Conservation (phyloP, 768 basidiomycete species). For the Gloeostereum incarnatum region DNA sequence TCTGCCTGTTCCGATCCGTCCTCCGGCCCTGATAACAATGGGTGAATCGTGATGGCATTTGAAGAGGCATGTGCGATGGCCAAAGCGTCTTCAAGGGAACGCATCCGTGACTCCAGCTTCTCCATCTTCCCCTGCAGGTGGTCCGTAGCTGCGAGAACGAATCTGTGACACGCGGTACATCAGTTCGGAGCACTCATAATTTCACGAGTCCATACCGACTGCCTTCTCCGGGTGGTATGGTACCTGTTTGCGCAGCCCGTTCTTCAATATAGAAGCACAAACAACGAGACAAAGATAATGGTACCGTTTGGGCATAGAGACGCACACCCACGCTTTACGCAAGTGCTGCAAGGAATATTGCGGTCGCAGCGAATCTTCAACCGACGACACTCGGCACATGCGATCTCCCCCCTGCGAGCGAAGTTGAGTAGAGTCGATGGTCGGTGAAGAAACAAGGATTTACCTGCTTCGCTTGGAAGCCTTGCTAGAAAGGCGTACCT, state of each 20-base stretch:
- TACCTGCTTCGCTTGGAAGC: conserved; percentile 29
- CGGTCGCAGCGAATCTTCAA: conserved; percentile 32
- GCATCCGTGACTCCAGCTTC: conserved; percentile 40
- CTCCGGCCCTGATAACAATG: conserved; percentile 21
- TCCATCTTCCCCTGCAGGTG: conserved; percentile 38
- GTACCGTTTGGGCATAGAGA: conserved; percentile 44
- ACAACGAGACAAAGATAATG: conserved; percentile 5
- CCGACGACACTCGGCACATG: conserved; percentile 33
- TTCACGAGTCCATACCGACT: conserved; percentile 27
- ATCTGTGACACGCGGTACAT: conserved; percentile 19
- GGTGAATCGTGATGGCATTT: conserved; percentile 30
- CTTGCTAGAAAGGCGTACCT: too few relatives aligned
- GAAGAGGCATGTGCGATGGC: conserved; percentile 33
- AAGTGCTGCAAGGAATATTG: conserved; percentile 31
- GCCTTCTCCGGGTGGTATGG: conserved; percentile 45
- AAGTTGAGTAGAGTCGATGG: conserved; percentile 1
- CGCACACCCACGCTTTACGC: conserved; percentile 40
- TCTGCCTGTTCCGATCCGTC: conserved; percentile 23
- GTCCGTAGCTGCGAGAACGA: conserved; percentile 43
- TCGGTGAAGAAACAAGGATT: conserved; percentile 5
- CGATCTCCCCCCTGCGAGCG: conserved; percentile 26
- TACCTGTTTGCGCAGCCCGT: conserved; percentile 21
- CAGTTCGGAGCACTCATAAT: background rate
- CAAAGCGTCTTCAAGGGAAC: conserved; percentile 44
- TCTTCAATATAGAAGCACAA: background rate